Evolutionary conservation across 108 stramenopile species (phyloP).

Genomic region (Nannochloropsis gaditana): DNA sequence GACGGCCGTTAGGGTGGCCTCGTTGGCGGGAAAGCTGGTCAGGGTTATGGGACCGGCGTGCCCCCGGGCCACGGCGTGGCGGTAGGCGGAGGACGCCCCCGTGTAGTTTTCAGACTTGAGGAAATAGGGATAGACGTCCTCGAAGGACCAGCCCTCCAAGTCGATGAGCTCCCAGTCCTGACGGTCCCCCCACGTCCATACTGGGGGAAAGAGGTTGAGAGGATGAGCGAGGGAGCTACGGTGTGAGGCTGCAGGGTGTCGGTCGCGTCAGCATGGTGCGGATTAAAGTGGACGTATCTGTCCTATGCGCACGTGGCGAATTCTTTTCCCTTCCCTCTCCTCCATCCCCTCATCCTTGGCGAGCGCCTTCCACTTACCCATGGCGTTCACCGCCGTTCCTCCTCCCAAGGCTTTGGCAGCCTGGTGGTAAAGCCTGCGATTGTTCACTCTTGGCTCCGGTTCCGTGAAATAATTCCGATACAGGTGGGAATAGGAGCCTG

Average conservation of each 20-base stretch:
- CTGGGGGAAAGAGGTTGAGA: not conserved
- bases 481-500: conserved; percentile 2
- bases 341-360: not conserved
- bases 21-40: not conserved
- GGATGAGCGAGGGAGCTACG: not conserved
- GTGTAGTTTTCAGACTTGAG: not conserved
- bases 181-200: not conserved
- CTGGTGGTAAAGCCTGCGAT: not conserved
- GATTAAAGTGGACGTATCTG: too few species aligned
- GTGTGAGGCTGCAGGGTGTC: too few species aligned
- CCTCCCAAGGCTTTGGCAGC: conserved; percentile 9
- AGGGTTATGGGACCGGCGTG: not conserved
- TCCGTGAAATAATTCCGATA: not conserved
- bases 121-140: not conserved
- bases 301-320: too few species aligned
- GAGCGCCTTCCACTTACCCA: not conserved
- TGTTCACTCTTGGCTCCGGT: not conserved
- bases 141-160: not conserved
- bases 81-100: not conserved
- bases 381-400: conserved; percentile 16
- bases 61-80: not conserved
- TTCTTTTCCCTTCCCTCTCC: not conserved
- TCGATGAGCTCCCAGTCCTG: not conserved
- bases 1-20: not conserved
- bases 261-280: too few species aligned